A percentile compares a stretch with the other conserved stretches of the same genome.
Conservation (phyloP, 2,329 filamentous ascomycete species). For the Fusarium luffae region DNA sequence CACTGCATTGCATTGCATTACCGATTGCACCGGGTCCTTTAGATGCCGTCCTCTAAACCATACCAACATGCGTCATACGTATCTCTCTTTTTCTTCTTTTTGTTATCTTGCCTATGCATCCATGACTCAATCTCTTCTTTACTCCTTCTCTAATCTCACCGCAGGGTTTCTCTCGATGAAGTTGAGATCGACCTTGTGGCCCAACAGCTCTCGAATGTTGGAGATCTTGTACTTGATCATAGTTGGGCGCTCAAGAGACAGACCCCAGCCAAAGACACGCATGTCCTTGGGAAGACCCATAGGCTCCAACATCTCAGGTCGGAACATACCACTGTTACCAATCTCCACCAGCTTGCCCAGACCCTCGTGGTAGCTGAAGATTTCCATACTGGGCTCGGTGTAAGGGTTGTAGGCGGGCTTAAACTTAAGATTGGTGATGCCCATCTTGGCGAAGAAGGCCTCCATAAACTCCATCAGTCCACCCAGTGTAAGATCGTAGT, state of each 20-base stretch:
- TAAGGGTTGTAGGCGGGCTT: slow-evolving; percentile 98
- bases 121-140: slow-evolving; percentile 40
- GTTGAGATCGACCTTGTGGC: slow-evolving; percentile 93
- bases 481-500: slow-evolving; percentile 91
- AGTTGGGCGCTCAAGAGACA: slow-evolving; percentile 91
- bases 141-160: slow-evolving; percentile 88
- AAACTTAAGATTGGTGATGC: slow-evolving; percentile 85
- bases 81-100: slow-evolving; percentile 9
- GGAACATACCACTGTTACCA: slow-evolving; percentile 98
- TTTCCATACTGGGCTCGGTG: slow-evolving; percentile 97
- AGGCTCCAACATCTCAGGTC: slow-evolving; percentile 94
- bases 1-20: not conserved
- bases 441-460: slow-evolving; percentile 96
- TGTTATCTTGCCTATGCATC: slow-evolving; percentile 3
- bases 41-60: slow-evolving; percentile 25
- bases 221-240: slow-evolving; percentile 96
- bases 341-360: slow-evolving; percentile 95
- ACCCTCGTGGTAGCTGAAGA: slow-evolving; percentile 94
- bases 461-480: slow-evolving; percentile 94
- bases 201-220: slow-evolving; percentile 92
- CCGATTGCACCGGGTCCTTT: slow-evolving; percentile 14
- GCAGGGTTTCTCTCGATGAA: slow-evolving; percentile 94
- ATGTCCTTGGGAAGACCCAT: slow-evolving; percentile 95
- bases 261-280: slow-evolving; percentile 92
- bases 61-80: slow-evolving; percentile 9